Evolutionary conservation across 768 basidiomycete genomes (phyloP).

Genomic region (Lactarius quietus): DNA sequence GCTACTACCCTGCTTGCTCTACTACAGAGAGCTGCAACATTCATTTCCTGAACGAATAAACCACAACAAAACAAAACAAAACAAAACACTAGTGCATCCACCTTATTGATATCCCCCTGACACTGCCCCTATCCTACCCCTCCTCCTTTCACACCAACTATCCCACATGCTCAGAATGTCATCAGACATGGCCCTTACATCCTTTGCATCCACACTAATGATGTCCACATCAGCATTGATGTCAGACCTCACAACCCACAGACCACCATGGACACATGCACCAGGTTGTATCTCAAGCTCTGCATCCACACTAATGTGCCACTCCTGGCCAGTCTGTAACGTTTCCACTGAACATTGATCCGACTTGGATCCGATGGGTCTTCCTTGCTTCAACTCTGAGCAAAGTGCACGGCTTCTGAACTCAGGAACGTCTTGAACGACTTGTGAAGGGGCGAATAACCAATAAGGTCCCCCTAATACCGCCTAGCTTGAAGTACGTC

Average conservation of each 20-base stretch:
- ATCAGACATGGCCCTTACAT: neutral
- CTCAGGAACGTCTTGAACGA: no score
- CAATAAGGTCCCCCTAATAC: no score
- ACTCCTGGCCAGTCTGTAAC: neutral
- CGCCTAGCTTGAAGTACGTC: no score
- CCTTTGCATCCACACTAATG: neutral
- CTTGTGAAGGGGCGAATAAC: no score
- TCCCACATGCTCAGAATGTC: neutral
- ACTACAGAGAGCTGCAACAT: neutral
- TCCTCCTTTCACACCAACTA: neutral
- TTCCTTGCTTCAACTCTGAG: no score
- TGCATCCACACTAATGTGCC: neutral
- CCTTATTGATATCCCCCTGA: neutral
- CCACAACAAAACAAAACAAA: neutral
- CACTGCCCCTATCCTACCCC: neutral
- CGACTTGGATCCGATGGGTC: no score
- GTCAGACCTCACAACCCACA: conserved; percentile 2
- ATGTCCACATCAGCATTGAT: neutral
- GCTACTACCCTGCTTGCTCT: neutral
- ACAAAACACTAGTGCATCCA: neutral
- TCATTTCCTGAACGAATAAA: neutral
- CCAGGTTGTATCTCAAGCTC: neutral
- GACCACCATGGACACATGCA: neutral
- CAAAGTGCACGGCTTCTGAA: no score
- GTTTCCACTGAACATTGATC: no score